phyloP scores from a whole-genome alignment of 805 yeast species.

The Sungouiella thailandica region DNA sequence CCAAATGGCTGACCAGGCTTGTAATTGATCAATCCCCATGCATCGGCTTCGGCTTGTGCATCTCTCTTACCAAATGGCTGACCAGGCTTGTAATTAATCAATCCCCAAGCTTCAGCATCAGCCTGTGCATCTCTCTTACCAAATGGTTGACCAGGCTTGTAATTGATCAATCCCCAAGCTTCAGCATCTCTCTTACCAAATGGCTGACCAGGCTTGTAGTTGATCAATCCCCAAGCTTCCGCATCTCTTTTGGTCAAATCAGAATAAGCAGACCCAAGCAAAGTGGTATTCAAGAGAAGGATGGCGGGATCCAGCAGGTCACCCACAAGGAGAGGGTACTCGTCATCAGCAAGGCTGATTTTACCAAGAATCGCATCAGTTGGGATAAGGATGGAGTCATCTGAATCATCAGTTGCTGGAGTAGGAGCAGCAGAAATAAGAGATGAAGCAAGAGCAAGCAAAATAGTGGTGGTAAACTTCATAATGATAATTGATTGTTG shows the following conservation, averaged over 20 bases:
- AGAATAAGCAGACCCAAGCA: slow-evolving; percentile 11
- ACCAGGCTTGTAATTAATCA: slow-evolving; percentile 4
- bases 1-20: slow-evolving; percentile 5
- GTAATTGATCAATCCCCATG: slow-evolving; percentile 6
- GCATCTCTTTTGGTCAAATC: slow-evolving; percentile 5
- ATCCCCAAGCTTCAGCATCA: slow-evolving; percentile 5
- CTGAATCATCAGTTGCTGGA: slow-evolving; percentile 1
- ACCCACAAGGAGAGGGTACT: slow-evolving; percentile 9
- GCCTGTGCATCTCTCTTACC: slow-evolving; percentile 13
- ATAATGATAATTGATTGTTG: slow-evolving; percentile 1
- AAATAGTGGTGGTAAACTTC: slow-evolving; percentile 11
- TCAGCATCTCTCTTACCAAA: slow-evolving; percentile 5
- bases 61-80: slow-evolving; percentile 4
- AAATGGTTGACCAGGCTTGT: slow-evolving; percentile 4
- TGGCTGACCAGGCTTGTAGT: slow-evolving; percentile 5
- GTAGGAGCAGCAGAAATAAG: slow-evolving; percentile 11
- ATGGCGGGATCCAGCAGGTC: slow-evolving; percentile 8
- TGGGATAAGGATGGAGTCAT: slow-evolving; percentile 6
- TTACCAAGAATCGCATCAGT: slow-evolving; percentile 11
- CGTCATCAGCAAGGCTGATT: slow-evolving; percentile 9
- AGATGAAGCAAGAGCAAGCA: slow-evolving; percentile 11
- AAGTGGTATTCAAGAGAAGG: slow-evolving; percentile 13
- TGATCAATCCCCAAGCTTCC: slow-evolving; percentile 9
- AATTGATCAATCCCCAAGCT: slow-evolving; percentile 4
- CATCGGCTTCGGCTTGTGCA: slow-evolving; percentile 3